Base-by-base conservation (phyloP, 176 grass and related monocot genomes). In the Rhipidocladum racemiflorum region DNA sequence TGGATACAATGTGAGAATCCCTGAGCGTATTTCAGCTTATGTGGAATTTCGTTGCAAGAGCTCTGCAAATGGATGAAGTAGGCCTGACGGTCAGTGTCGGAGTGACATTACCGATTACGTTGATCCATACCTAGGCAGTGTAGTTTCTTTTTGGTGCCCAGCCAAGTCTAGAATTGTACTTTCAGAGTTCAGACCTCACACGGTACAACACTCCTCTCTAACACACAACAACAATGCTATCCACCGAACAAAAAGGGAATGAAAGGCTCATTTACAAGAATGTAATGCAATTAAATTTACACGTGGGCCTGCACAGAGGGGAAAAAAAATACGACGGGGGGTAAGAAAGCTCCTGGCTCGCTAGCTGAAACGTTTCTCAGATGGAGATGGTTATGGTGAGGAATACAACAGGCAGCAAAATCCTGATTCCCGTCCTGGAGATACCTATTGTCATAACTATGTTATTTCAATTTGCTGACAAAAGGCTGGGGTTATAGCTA, bases 241-340 rank as follows among this genome's bases (percentile, higher is more conserved):
- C 64, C 65, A 79, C 70, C 55, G 44, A 48, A 72, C 74, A 57
- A 84, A 85, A 88, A 66, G 72, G 77, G 28, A 34, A 70, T 24
- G 45, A 63, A 78, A 70, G 29, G 77, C 85, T 88, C 85, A 87
- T 91, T 88, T 91, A 91, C 85, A 88, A 71, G 81, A 77, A 87
- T 80, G 65, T 38, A 81, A 85, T 76, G 48, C 71, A 61, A 64
- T 80, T 61, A 78, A 91, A 91, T 91, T 84, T 91, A 91, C 85
- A 91, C n/a, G 7, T 28, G 13, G 89, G 81, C 76, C 85, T 87
- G 76, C 75, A 87, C 75, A 84, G 50, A 12, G 64, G 61, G 71
- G 72, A 53, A 84, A 87, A 85, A 77, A 87, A 85, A 77, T 72
- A 77, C 7, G 48, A 81, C 32, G 25, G 25, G 53, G 25, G 43